Evolutionary conservation across 306 rosid species (phyloP), one percentile per base, ranked within the genome.

Genomic region (Prosopis cineraria): DNA sequence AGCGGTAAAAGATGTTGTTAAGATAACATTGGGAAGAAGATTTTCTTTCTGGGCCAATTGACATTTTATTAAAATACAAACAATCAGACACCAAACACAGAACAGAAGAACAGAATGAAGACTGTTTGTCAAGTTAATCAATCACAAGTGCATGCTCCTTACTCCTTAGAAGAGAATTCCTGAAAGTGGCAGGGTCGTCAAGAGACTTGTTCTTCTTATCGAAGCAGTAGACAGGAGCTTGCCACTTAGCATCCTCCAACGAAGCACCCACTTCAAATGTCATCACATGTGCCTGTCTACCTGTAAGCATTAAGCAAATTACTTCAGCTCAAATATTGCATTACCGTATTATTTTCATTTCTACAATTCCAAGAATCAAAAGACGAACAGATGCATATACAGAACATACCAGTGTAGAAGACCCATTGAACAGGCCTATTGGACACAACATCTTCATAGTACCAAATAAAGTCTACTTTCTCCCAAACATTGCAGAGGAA

Each of bases 191-290:
- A 25, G 58, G 5, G 58, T 19, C 41, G 8, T 10, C 30, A 48
- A 29, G 31, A 70, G 63, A 70, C 5, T n/a, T 10, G 5, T 33
- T 13, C 72, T 40, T 24, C 36, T 68, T 53, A 65, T 68, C 70
- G 41, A 68, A 68, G 72, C 98, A 95, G 81, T 89, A 89, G 0
- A 82, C 84, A 77, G 97, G 97, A 78, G 97, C 97, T 79, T 95
- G 98, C 98, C 99, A 95, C 7, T 86, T 48, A 2, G 83, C 83
- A 84, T 95, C 96, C 53, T 86, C 93, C 43, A 95, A 91, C 77
- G 76, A 93, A 1, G 97, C 96, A 24, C 93, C 98, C 67, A 90
- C 97, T 75, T 95, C 97, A 87, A 92, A 95, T 59, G 97, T 92
- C 93, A 92, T 92, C 78, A 94, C 98, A 77, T 94, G 93, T 14